A percentile compares a stretch with the other conserved stretches of the same genome.
phyloP scores from a whole-genome alignment of 805 yeast species.

The Kodamaea laetipori region DNA sequence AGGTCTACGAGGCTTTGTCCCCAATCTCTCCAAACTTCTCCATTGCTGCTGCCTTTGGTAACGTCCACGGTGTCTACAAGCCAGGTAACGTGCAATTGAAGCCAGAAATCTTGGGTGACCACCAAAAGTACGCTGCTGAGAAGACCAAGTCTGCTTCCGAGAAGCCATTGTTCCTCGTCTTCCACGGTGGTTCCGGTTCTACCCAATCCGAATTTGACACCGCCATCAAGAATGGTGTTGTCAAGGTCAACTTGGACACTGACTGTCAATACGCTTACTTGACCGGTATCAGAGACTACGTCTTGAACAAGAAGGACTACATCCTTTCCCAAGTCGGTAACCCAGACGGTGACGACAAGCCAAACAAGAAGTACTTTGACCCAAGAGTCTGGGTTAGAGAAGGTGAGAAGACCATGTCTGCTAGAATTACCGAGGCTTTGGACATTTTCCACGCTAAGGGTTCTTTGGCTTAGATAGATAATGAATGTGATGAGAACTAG shows the following conservation, averaged over 20 bases:
- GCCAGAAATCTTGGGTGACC: slow-evolving; percentile 94
- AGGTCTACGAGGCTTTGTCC: slow-evolving; percentile 84
- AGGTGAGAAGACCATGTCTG: slow-evolving; percentile 98
- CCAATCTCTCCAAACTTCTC: slow-evolving; percentile 97
- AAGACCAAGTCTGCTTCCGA: slow-evolving; percentile 54
- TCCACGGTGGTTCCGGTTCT: slow-evolving; percentile 99
- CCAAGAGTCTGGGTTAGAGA: slow-evolving; percentile 99
- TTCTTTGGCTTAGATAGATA: slow-evolving; percentile 12
- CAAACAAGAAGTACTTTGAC: slow-evolving; percentile 99
- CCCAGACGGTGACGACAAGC: slow-evolving; percentile 99
- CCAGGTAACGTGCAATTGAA: slow-evolving; percentile 95
- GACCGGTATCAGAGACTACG: slow-evolving; percentile 95
- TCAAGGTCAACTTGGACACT: slow-evolving; percentile 98
- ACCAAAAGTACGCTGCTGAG: slow-evolving; percentile 85
- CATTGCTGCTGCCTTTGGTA: slow-evolving; percentile 99
- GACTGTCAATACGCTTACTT: slow-evolving; percentile 99
- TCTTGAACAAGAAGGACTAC: slow-evolving; percentile 95
- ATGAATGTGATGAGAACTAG: not conserved
- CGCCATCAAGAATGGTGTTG: slow-evolving; percentile 93
- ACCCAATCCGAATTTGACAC: slow-evolving; percentile 86
- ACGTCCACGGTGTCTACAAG: slow-evolving; percentile 99
- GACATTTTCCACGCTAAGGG: slow-evolving; percentile 79
- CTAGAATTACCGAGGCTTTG: slow-evolving; percentile 83
- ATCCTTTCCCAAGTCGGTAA: slow-evolving; percentile 87
- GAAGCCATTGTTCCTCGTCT: slow-evolving; percentile 90